A percentile compares a stretch with the other conserved stretches of the same genome.
These are phyloP conservation scores for Boletus sensibilis DNA, from an alignment of 768 basidiomycete genomes.

Conservation along the genomic window DNA sequence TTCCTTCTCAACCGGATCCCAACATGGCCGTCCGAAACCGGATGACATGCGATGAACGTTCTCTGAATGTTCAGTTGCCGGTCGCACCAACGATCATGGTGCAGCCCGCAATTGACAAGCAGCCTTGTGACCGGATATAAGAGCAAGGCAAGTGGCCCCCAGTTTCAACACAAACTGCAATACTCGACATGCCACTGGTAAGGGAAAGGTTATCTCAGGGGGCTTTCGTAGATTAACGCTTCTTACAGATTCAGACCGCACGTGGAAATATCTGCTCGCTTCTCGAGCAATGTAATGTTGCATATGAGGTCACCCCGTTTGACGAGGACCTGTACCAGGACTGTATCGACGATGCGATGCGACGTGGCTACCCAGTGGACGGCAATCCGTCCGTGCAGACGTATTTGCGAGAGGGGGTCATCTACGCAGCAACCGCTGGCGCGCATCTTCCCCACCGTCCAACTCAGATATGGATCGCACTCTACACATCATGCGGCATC, in stretches of 20 bases:
- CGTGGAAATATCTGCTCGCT: constrained; percentile 13
- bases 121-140: constrained; percentile 6
- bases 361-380: constrained; percentile 24
- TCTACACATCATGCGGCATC: constrained; percentile 39
- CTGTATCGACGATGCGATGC: neutral
- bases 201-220: neutral
- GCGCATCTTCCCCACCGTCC: constrained; percentile 15
- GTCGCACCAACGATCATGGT: neutral
- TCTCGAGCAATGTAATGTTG: constrained; percentile 15
- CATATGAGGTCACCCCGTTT: constrained; percentile 5
- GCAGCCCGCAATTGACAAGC: neutral
- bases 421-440: constrained; percentile 26
- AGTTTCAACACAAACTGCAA: neutral
- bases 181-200: constrained; percentile 11
- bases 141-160: neutral
- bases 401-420: constrained; percentile 32
- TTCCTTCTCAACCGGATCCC: neutral
- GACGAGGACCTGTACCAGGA: constrained; percentile 11
- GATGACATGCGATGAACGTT: neutral
- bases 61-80: neutral
- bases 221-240: neutral
- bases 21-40: neutral
- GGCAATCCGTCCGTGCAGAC: constrained; percentile 20
- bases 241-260: constrained; percentile 5
- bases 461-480: constrained; percentile 31